Percentiles rank a stretch among this genome's conserved stretches.
phyloP scores from a whole-genome alignment of 1,284 basidiomycete genomes.

The Schizophyllum commune region DNA sequence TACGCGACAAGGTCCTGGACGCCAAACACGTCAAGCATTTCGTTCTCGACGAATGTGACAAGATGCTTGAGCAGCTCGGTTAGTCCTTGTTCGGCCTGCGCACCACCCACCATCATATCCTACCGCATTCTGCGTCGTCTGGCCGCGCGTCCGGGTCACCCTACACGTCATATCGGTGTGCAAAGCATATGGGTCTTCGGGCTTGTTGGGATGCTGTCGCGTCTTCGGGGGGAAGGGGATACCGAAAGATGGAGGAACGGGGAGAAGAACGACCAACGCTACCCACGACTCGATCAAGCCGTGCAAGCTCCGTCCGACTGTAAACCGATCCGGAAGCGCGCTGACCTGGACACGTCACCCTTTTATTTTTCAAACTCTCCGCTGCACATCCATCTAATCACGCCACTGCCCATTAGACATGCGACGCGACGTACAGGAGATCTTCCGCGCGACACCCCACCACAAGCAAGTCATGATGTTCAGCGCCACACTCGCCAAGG shows the following conservation, averaged over 20 bases:
- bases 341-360: conserved; percentile 14
- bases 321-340: not conserved
- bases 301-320: conserved; percentile 14
- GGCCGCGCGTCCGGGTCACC: not conserved
- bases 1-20: conserved; percentile 89
- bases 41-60: conserved; percentile 99
- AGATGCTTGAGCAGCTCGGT: conserved; percentile 99
- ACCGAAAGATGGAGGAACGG: not conserved
- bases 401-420: conserved; percentile 83
- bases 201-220: conserved; percentile 17
- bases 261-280: not conserved
- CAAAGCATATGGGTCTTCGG: conserved; percentile 16
- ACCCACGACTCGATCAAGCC: not conserved
- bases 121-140: not conserved
- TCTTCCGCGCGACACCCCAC: conserved; percentile 98
- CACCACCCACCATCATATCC: conserved; percentile 34
- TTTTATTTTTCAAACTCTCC: conserved; percentile 43
- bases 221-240: not conserved
- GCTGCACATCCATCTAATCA: conserved; percentile 54
- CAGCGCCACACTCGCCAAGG: conserved; percentile 96
- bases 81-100: conserved; percentile 71
- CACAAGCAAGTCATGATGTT: conserved; percentile 99
- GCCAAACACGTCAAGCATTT: conserved; percentile 97
- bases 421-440: conserved; percentile 99
- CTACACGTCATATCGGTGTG: not conserved